A percentile compares a stretch with the other conserved stretches of the same genome.
Conservation (phyloP, 2,329 filamentous ascomycete genomes). For the Monosporascus sp. region DNA sequence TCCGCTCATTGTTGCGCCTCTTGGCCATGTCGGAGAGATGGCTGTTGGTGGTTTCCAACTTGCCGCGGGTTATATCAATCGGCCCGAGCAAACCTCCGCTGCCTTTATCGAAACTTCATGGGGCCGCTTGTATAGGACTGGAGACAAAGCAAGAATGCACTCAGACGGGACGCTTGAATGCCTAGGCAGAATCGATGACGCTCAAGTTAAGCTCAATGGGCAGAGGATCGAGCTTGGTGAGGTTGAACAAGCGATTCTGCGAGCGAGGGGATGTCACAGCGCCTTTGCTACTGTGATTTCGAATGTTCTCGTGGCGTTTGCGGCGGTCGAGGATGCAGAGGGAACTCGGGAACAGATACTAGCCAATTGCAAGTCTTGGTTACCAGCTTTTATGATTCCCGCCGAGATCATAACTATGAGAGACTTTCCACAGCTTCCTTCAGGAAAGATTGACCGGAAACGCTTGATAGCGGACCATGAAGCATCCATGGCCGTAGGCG, state of each 20-base stretch:
- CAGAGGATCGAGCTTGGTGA: conserved; percentile 79
- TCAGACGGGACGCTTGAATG: conserved; percentile 71
- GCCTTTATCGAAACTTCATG: conserved; percentile 66
- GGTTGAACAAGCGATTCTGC: conserved; percentile 64
- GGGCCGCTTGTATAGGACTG: conserved; percentile 75
- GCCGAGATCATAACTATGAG: conserved; percentile 61
- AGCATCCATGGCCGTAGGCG: not conserved
- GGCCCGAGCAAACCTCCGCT: conserved; percentile 65
- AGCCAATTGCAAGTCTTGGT: conserved; percentile 63
- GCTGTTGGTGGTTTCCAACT: conserved; percentile 76
- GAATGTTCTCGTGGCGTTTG: conserved; percentile 70
- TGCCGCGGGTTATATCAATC: conserved; percentile 76
- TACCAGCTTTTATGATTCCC: conserved; percentile 81
- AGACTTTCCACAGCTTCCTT: conserved; percentile 69
- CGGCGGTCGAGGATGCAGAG: conserved; percentile 44
- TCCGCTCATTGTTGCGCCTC: conserved; percentile 50
- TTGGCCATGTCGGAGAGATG: conserved; percentile 71
- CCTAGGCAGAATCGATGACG: conserved; percentile 70
- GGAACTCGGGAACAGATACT: conserved; percentile 42
- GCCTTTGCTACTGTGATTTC: conserved; percentile 63
- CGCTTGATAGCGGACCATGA: conserved; percentile 52
- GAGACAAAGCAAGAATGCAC: conserved; percentile 71
- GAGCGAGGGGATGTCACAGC: conserved; percentile 56
- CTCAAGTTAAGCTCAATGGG: conserved; percentile 82
- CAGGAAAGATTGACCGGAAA: conserved; percentile 77